Conservation (phyloP, 306 rosid species). For the Ormosia emarginata region DNA sequence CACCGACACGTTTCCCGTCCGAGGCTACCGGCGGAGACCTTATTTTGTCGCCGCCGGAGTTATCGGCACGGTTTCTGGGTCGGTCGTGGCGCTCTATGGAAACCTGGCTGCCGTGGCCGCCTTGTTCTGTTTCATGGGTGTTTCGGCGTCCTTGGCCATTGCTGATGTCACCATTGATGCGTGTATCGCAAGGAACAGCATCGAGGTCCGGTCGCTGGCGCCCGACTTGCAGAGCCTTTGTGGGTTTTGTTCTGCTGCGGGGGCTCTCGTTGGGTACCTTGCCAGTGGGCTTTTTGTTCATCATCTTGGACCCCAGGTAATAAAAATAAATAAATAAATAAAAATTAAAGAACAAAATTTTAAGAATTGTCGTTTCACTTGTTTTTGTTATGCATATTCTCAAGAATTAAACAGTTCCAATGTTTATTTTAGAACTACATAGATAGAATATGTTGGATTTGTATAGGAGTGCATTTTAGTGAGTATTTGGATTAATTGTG, state of each 20-base stretch:
- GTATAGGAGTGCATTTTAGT: no score
- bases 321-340: not conserved
- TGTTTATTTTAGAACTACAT: no score
- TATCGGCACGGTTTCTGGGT: constrained; percentile 37
- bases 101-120: constrained; percentile 31
- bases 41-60: constrained; percentile 52
- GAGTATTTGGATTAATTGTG: no score
- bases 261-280: constrained; percentile 59
- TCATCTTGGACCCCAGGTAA: constrained; percentile 68
- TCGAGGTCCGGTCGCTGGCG: constrained; percentile 51
- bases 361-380: not conserved
- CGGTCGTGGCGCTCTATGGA: constrained; percentile 17
- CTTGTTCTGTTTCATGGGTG: constrained; percentile 45
- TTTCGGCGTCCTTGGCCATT: constrained; percentile 54
- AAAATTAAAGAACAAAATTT: not conserved
- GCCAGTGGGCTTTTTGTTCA: constrained; percentile 61
- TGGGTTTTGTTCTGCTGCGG: constrained; percentile 54
- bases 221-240: constrained; percentile 71
- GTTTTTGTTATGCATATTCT: no score
- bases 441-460: no score
- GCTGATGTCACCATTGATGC: constrained; percentile 80
- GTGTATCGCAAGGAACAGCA: constrained; percentile 68
- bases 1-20: constrained; percentile 56
- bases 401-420: no score
- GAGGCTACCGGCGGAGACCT: constrained; percentile 55